These are phyloP conservation scores for Kuraishia capsulata DNA, from an alignment of 805 yeast species.

Conservation along the genomic window DNA sequence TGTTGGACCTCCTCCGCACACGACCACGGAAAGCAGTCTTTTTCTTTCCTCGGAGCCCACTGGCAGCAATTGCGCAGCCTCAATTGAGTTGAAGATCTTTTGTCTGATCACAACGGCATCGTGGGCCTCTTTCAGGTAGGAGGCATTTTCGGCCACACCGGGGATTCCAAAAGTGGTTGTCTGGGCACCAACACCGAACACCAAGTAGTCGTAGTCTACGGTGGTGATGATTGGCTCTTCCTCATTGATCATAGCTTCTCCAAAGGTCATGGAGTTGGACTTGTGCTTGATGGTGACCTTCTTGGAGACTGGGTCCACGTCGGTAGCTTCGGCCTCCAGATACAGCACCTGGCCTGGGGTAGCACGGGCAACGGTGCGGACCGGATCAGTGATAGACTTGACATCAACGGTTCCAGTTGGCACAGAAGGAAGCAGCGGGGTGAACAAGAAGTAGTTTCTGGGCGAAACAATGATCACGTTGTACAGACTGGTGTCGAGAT, in stretches of 20 bases:
- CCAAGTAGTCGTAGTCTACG: slow-evolving; percentile 69
- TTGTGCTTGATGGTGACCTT: slow-evolving; percentile 51
- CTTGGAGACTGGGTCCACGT: slow-evolving; percentile 66
- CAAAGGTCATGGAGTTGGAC: slow-evolving; percentile 44
- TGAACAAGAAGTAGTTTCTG: slow-evolving; percentile 89
- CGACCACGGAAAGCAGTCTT: slow-evolving; percentile 79
- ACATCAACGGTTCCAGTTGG: slow-evolving; percentile 89
- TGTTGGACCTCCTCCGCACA: slow-evolving; percentile 98
- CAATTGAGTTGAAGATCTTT: slow-evolving; percentile 78
- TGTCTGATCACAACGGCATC: slow-evolving; percentile 81
- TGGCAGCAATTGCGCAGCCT: slow-evolving; percentile 78
- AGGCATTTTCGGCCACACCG: slow-evolving; percentile 84
- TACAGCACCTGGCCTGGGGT: slow-evolving; percentile 70
- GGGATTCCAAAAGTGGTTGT: slow-evolving; percentile 93
- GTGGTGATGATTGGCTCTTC: slow-evolving; percentile 35
- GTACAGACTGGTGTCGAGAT: slow-evolving; percentile 77
- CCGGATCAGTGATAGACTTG: slow-evolving; percentile 91
- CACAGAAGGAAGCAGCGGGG: slow-evolving; percentile 91
- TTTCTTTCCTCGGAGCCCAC: slow-evolving; percentile 65
- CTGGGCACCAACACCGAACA: slow-evolving; percentile 91
- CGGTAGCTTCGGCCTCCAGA: slow-evolving; percentile 85
- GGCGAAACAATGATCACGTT: slow-evolving; percentile 90
- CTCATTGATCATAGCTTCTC: slow-evolving; percentile 41
- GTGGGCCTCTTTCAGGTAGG: slow-evolving; percentile 81
- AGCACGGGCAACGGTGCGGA: slow-evolving; percentile 73